Evolutionary conservation across 2,329 filamentous ascomycete genomes (phyloP).

Genomic region (Monilinia aucupariae): DNA sequence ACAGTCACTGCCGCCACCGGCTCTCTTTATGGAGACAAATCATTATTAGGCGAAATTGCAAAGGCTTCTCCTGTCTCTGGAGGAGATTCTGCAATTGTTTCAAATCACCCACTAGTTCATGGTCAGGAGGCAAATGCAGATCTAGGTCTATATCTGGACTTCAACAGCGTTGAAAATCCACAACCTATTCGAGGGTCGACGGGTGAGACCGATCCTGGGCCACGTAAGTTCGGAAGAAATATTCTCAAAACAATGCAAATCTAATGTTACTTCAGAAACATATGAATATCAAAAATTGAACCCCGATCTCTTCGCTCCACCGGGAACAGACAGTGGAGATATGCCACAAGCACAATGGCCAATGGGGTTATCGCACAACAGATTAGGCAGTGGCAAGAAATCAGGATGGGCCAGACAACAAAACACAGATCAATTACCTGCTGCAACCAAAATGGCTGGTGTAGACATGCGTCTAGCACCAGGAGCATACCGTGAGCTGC

Average conservation of each 20-base stretch:
- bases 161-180: conserved; percentile 46
- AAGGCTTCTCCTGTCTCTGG: conserved; percentile 37
- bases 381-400: conserved; percentile 35
- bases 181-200: conserved; percentile 48
- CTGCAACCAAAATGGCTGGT: conserved; percentile 46
- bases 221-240: conserved; percentile 28
- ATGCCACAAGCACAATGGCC: conserved; percentile 49
- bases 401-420: conserved; percentile 55
- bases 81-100: conserved; percentile 39
- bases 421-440: conserved; percentile 47
- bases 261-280: conserved; percentile 33
- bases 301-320: conserved; percentile 49
- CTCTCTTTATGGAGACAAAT: conserved; percentile 39
- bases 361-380: conserved; percentile 47
- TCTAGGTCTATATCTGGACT: conserved; percentile 49
- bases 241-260: not conserved
- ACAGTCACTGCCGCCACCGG: conserved; percentile 38
- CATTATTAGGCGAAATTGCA: conserved; percentile 40
- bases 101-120: conserved; percentile 40
- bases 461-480: conserved; percentile 55
- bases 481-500: conserved; percentile 55
- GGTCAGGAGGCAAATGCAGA: conserved; percentile 48
- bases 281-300: conserved; percentile 49
- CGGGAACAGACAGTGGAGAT: conserved; percentile 47
- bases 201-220: conserved; percentile 48